phyloP scores from a whole-genome alignment of 1,284 basidiomycete genomes.

The Exobasidium rhododendri region DNA sequence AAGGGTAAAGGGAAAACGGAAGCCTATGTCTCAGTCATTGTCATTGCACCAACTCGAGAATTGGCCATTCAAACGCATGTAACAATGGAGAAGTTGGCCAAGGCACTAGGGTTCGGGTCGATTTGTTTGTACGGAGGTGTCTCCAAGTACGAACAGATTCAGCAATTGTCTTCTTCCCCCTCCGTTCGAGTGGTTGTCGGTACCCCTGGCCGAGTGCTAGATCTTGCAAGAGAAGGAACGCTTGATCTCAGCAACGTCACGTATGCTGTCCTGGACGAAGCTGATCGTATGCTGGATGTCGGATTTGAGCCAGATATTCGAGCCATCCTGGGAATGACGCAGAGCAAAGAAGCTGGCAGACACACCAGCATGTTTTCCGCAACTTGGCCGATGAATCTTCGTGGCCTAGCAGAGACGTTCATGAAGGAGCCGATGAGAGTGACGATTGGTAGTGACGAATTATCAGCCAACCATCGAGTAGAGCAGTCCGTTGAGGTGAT shows the following conservation, averaged over 20 bases:
- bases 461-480: constrained; percentile 89
- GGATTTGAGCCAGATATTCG: constrained; percentile 99
- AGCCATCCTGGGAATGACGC: constrained; percentile 74
- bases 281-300: constrained; percentile 96
- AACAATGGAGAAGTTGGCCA: constrained; percentile 74
- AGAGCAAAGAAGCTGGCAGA: constrained; percentile 59
- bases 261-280: constrained; percentile 93
- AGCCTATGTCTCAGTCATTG: constrained; percentile 68
- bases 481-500: constrained; percentile 79
- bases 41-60: constrained; percentile 89
- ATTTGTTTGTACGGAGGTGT: constrained; percentile 91
- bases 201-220: constrained; percentile 87
- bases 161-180: constrained; percentile 61
- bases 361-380: constrained; percentile 70
- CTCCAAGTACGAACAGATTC: constrained; percentile 77
- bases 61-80: constrained; percentile 91
- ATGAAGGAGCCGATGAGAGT: constrained; percentile 80
- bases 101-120: constrained; percentile 70
- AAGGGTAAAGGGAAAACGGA: constrained; percentile 43
- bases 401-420: constrained; percentile 86
- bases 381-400: constrained; percentile 96
- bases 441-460: constrained; percentile 91
- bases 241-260: constrained; percentile 68
- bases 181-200: constrained; percentile 74
- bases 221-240: constrained; percentile 81